A percentile compares a stretch with the other conserved stretches of the same genome.
Evolutionary conservation across 164 flowering plant species (phyloP).

Genomic region (Dillenia turbinata): DNA sequence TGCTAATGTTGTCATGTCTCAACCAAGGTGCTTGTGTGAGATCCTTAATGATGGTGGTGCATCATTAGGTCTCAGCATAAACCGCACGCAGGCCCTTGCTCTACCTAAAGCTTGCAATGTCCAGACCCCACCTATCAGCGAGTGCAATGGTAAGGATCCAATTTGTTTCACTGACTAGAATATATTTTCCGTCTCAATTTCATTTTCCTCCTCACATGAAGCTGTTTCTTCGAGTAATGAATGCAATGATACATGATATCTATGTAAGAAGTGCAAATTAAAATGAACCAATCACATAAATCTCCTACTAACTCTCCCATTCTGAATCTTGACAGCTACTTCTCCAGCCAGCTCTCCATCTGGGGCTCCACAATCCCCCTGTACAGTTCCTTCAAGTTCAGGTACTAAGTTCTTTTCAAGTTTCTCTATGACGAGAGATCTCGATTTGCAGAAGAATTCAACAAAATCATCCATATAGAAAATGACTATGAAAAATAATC

Average conservation of each 20-base stretch:
- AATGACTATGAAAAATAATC: too few relatives aligned
- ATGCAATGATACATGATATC: too few relatives aligned
- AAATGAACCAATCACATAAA: neutral
- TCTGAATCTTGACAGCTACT: slow-evolving; percentile 25
- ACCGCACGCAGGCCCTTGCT: slow-evolving; percentile 66
- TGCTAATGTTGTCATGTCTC: slow-evolving; percentile 45
- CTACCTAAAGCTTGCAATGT: slow-evolving; percentile 73
- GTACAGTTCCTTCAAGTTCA: slow-evolving; percentile 32
- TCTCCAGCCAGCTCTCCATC: slow-evolving; percentile 47
- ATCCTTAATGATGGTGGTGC: slow-evolving; percentile 51
- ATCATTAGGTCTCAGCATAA: slow-evolving; percentile 49
- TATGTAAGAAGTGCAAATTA: too few relatives aligned
- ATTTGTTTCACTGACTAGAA: too few relatives aligned
- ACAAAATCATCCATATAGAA: too few relatives aligned
- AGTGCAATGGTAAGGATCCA: slow-evolving; percentile 44
- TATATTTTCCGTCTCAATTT: too few relatives aligned
- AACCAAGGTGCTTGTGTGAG: slow-evolving; percentile 60
- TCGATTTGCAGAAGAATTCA: too few relatives aligned
- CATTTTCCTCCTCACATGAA: too few relatives aligned
- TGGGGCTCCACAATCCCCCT: slow-evolving; percentile 30
- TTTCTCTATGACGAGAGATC: neutral
- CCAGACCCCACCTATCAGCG: slow-evolving; percentile 61
- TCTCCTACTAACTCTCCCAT: neutral
- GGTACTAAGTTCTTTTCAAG: neutral
- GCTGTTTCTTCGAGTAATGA: too few relatives aligned